Conservation (phyloP, 768 basidiomycete species). For the Hygrophoropsis aurantiaca region DNA sequence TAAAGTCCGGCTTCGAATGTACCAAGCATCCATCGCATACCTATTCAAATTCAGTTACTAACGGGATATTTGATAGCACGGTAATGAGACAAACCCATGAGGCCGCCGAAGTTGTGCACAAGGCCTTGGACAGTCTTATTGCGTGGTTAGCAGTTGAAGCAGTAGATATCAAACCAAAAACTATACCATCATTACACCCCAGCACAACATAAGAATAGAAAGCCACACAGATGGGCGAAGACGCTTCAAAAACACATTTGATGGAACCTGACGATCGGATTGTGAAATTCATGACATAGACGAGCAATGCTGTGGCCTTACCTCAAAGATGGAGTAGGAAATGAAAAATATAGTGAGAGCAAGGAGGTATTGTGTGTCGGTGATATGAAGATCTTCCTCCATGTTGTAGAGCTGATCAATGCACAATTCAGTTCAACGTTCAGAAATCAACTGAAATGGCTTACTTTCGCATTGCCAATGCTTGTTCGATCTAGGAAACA, state of each 20-base stretch:
- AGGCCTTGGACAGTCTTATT: slow-evolving; percentile 70
- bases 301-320: slow-evolving; percentile 12
- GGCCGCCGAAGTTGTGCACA: slow-evolving; percentile 65
- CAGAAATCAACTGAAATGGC: not conserved
- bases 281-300: not conserved
- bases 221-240: slow-evolving; percentile 79
- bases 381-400: slow-evolving; percentile 55
- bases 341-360: slow-evolving; percentile 61
- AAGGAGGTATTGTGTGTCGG: slow-evolving; percentile 65
- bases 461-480: slow-evolving; percentile 42
- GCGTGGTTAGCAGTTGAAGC: slow-evolving; percentile 6
- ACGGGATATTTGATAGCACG: not conserved
- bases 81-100: slow-evolving; percentile 49
- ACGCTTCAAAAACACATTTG: slow-evolving; percentile 70
- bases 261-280: slow-evolving; percentile 71
- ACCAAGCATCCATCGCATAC: slow-evolving; percentile 71
- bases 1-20: slow-evolving; percentile 57
- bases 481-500: slow-evolving; percentile 67
- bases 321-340: slow-evolving; percentile 73
- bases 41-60: slow-evolving; percentile 29
- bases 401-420: slow-evolving; percentile 62
- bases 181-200: slow-evolving; percentile 75
- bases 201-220: slow-evolving; percentile 67
- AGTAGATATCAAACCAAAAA: too few relatives aligned
- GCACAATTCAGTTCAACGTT: not conserved